Evolutionary conservation across 371 early-diverging fungal species (phyloP).

Genomic region (Smittium culicis): DNA sequence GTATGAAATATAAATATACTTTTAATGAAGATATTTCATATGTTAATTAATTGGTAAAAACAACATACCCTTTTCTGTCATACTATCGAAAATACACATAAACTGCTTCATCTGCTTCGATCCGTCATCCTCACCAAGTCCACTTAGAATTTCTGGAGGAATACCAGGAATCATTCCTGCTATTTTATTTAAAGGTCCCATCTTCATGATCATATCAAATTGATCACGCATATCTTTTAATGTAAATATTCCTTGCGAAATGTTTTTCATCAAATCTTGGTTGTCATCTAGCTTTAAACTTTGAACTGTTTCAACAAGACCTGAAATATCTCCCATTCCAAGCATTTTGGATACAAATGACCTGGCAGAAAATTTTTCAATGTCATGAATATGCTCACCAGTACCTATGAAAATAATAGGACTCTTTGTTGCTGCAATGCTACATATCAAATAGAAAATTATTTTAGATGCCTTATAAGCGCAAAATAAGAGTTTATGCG

Average conservation of each 20-base stretch:
- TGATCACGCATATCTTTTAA: slow-evolving; percentile 97
- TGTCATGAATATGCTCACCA: slow-evolving; percentile 96
- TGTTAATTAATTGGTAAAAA: slow-evolving; percentile 2
- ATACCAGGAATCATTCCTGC: slow-evolving; percentile 98
- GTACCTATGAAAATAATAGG: slow-evolving; percentile 98
- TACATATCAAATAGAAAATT: too few relatives aligned
- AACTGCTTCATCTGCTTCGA: slow-evolving; percentile 65
- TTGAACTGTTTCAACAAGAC: slow-evolving; percentile 87
- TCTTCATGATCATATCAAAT: slow-evolving; percentile 80
- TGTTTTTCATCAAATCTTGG: slow-evolving; percentile 82
- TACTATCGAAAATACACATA: slow-evolving; percentile 95
- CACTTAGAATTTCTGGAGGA: slow-evolving; percentile 69
- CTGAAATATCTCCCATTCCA: slow-evolving; percentile 92
- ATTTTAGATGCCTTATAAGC: too few relatives aligned
- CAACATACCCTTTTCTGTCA: slow-evolving; percentile 62
- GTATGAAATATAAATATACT: neutral
- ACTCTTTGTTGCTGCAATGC: slow-evolving; percentile 91
- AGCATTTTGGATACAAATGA: slow-evolving; percentile 94
- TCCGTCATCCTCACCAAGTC: slow-evolving; percentile 57
- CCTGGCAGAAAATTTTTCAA: slow-evolving; percentile 89
- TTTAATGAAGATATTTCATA: neutral
- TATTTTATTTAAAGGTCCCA: slow-evolving; percentile 92
- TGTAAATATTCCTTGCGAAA: slow-evolving; percentile 85
- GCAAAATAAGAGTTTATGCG: neutral
- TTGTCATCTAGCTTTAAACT: slow-evolving; percentile 80